Evolutionary conservation across 495 filamentous ascomycete genomes (phyloP), one percentile per base, ranked within the genome.

Genomic region (Mycothermus thermophilus): DNA sequence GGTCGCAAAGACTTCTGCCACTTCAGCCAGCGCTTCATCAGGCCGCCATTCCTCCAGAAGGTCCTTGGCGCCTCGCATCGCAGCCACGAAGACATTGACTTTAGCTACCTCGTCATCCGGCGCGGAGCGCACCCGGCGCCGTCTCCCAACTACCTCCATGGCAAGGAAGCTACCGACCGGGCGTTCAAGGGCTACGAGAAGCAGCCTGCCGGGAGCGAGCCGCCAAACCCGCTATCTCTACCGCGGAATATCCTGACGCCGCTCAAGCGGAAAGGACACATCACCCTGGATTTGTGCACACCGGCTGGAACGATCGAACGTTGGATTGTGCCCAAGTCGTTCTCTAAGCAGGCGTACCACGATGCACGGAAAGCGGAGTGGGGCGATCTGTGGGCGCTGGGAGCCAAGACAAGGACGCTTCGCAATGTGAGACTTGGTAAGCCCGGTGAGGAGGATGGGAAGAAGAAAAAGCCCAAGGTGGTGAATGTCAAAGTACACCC

Each of bases 301-400:
- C 83, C 92, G 0, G 60, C 66, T 1, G 92, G 79, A 14, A 72
- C 66, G 22, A 74, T 96, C n/a, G 90, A 97, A 59, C 83, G 90
- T 27, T 97, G 90, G 90, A 83, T 77, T 0, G 76, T 97, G 0
- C 82, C 90, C 1, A 75, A 73, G 36, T 83, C 77, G 25, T 92
- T 75, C 56, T 77, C 79, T 41, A 77, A 71, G 37, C 70, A 77
- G 43, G 83, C 83, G 3, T 96, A 82, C 61, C 79, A 77, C 28
- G 92, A 97, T 50, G 92, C 92, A 18, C 75, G 88, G 38, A 97
- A 97, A 54, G 69, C 79, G 0, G 55, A 55, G 24, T 96, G 90
- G 90, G 90, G 92, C 27, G 90, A 97, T 55, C 61, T 95, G 13
- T 97, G 90, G 90, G 85, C 86, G 5, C 64, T 97, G 3, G 92